Evolutionary conservation across 2,329 filamentous ascomycete species (phyloP), one percentile per base, ranked within the genome.

Genomic region (Colletotrichum tropicicola): DNA sequence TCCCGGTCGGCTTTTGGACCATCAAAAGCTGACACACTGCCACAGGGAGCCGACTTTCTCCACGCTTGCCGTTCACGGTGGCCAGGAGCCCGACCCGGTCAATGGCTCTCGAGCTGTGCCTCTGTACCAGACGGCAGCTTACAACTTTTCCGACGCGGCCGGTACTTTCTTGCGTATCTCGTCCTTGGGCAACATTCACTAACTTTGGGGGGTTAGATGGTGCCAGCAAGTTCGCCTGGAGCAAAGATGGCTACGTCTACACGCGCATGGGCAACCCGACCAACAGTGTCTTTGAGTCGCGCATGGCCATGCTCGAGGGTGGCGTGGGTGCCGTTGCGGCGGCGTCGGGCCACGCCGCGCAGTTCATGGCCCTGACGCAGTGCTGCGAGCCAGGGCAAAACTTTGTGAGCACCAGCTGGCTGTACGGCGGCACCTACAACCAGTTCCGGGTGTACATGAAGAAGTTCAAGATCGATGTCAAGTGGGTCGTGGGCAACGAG

Each of bases 401-500:
- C 83, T 97, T 98, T 71, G 87, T 98, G 48, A 91, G 93, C n/a
- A 97, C 94, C 6, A 90, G 90, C 56, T 97, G 97, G 80, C 83
- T 98, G 64, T 97, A 98, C 80, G 94, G 94, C 69, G 94, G 94
- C 76, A 98, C 95, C 10, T 98, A 97, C 84, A 98, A 98, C 82
- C 95, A 98, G 83, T 89, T 98, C 81, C 97, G 98, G 80, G 94
- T 98, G 45, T 87, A 93, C 70, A 84, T 98, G 62, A 91, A 93
- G 6, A 89, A 94, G 15, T 81, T 97, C 49, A 94, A 94, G 65
- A 94, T 98, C 74, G 84, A 84, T 41, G 95, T 93, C 74, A 97
- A 94, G 82, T 98, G 97, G 72, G 87, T 97, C 72, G 84, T 89
- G 54, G 92, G 92, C 44, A 94, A 97, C 78, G 89, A 89, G 64